Conservation (phyloP, 352 stramenopile species). For the Globisporangium sylvaticum region DNA sequence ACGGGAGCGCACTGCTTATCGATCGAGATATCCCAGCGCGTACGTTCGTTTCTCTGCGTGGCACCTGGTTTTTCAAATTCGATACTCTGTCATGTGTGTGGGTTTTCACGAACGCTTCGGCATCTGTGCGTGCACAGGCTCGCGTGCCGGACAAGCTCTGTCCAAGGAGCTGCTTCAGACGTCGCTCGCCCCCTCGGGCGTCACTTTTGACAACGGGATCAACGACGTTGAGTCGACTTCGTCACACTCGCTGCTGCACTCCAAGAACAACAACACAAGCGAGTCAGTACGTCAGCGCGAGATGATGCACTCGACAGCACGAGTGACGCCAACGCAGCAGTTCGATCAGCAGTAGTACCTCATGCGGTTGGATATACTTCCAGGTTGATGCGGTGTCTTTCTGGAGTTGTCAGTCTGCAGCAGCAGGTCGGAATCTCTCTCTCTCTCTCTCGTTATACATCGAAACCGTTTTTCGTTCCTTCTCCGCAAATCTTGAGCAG, state of each 20-base stretch:
- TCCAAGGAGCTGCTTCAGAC: slow-evolving; percentile 42
- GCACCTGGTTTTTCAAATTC: neutral
- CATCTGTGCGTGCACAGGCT: neutral
- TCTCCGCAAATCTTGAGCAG: no score
- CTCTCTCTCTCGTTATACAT: neutral
- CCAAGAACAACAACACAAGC: neutral
- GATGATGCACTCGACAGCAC: neutral
- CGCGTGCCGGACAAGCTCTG: slow-evolving; percentile 37
- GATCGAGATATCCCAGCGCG: slow-evolving; percentile 63
- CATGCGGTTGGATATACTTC: neutral
- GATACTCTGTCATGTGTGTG: neutral
- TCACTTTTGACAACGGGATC: slow-evolving; percentile 38
- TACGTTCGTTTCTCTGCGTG: slow-evolving; percentile 19
- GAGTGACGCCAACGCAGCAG: neutral
- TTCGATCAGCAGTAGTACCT: neutral
- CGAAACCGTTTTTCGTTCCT: neutral
- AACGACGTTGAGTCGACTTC: slow-evolving; percentile 18
- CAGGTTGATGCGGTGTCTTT: neutral
- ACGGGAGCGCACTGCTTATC: slow-evolving; percentile 46
- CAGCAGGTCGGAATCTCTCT: neutral
- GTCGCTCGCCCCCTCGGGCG: slow-evolving; percentile 27
- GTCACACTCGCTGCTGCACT: neutral
- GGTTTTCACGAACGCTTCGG: neutral
- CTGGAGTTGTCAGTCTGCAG: neutral
- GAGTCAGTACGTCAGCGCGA: neutral